These are phyloP conservation scores for Globisporangium parvum DNA, from an alignment of 352 stramenopile species.

Conservation along the genomic window DNA sequence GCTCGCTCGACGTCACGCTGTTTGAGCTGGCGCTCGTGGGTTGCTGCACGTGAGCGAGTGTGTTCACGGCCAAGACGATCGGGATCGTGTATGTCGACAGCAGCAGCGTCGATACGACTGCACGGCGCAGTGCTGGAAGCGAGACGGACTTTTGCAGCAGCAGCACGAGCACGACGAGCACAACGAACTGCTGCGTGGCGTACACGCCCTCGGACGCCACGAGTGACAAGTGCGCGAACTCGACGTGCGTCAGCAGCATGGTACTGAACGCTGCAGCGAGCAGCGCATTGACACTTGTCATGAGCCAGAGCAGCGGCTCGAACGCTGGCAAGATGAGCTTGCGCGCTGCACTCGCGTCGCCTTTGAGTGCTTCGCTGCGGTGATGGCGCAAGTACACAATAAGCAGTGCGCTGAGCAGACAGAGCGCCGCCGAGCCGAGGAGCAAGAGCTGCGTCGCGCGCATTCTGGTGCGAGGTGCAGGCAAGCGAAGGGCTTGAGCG, in stretches of 20 bases:
- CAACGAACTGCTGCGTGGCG: slow-evolving; percentile 11
- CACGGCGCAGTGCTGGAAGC: slow-evolving; percentile 27
- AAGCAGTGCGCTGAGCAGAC: slow-evolving; percentile 11
- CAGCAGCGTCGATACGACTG: slow-evolving; percentile 20
- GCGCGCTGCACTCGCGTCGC: slow-evolving; percentile 16
- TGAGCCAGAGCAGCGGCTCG: slow-evolving; percentile 39
- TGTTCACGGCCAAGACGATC: slow-evolving; percentile 4
- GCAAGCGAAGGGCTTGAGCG: too few relatives aligned
- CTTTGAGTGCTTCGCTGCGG: slow-evolving; percentile 19
- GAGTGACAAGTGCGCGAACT: slow-evolving; percentile 14
- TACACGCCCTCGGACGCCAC: slow-evolving; percentile 19
- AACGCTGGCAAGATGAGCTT: slow-evolving; percentile 28
- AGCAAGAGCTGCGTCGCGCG: background rate
- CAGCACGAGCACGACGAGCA: slow-evolving; percentile 41
- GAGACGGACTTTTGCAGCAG: slow-evolving; percentile 39
- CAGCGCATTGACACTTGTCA: slow-evolving; percentile 12
- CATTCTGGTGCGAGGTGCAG: too few relatives aligned
- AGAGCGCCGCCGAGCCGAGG: slow-evolving; percentile 4
- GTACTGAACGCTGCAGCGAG: slow-evolving; percentile 12
- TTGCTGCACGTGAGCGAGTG: background rate
- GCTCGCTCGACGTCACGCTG: too few relatives aligned
- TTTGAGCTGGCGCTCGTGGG: background rate
- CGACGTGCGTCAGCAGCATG: slow-evolving; percentile 11
- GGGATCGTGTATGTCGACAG: slow-evolving; percentile 37
- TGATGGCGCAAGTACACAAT: slow-evolving; percentile 23